phyloP scores from a whole-genome alignment of 176 grass and related monocot species.

The Phyllostachys edulis region DNA sequence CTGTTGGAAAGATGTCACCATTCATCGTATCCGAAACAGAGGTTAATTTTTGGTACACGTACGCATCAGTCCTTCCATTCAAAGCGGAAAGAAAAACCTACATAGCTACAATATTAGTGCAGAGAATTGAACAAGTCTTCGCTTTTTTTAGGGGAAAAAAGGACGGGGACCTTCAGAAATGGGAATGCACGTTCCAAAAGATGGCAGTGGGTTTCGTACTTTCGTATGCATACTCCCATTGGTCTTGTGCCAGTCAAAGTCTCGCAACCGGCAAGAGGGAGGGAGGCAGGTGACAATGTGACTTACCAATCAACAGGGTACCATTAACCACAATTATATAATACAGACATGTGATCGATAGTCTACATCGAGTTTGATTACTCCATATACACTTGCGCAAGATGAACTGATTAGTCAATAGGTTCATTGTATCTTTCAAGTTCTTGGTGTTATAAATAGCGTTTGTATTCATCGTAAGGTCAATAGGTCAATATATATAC shows the following conservation, averaged over 20 bases:
- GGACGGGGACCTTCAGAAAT: not conserved
- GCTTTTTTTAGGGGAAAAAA: not conserved
- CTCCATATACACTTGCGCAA: too few species aligned
- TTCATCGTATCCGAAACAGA: not conserved
- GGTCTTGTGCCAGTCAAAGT: not conserved
- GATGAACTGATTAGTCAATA: too few species aligned
- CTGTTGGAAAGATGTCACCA: not conserved
- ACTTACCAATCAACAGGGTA: too few species aligned
- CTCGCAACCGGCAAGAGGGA: not conserved
- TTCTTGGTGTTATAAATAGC: too few species aligned
- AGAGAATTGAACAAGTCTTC: not conserved
- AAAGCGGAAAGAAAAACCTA: not conserved
- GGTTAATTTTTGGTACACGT: not conserved
- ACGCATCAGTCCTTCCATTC: not conserved
- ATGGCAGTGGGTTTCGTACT: not conserved
- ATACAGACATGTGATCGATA: not conserved
- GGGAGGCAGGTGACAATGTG: not conserved
- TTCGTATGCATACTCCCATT: not conserved
- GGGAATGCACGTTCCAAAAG: not conserved
- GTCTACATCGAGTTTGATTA: too few species aligned
- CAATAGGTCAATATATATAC: too few species aligned
- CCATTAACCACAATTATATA: not conserved
- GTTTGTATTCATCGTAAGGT: too few species aligned
- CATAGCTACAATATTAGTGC: not conserved
- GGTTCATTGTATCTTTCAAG: not conserved